These are phyloP conservation scores for Apophysomyces trapeziformis DNA, from an alignment of 371 early-diverging fungal genomes.

Conservation along the genomic window DNA sequence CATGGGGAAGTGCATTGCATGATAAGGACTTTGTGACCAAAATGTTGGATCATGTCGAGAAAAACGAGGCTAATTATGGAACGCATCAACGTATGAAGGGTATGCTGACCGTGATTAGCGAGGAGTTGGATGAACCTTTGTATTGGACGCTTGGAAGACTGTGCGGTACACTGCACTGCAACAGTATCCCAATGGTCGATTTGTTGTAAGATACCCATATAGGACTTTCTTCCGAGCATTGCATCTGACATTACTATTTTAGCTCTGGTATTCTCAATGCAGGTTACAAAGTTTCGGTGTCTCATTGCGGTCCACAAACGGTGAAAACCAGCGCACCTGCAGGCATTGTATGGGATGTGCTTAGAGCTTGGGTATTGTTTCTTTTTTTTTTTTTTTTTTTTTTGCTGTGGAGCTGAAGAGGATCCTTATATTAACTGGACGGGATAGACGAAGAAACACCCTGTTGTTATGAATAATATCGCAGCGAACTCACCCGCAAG, in stretches of 20 bases:
- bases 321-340: conserved; percentile 98
- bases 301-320: conserved; percentile 86
- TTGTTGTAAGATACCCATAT: conserved; percentile 32
- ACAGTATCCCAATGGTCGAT: conserved; percentile 48
- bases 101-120: conserved; percentile 91
- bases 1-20: conserved; percentile 90
- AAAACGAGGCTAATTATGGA: conserved; percentile 61
- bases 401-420: background rate
- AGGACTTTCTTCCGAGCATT: background rate
- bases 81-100: conserved; percentile 92
- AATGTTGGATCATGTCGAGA: conserved; percentile 76
- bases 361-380: conserved; percentile 71
- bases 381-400: no score
- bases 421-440: background rate
- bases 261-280: conserved; percentile 93
- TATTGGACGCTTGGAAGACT: conserved; percentile 79
- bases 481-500: conserved; percentile 71
- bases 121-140: conserved; percentile 83
- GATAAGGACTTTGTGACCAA: conserved; percentile 74
- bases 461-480: conserved; percentile 71
- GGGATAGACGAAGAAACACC: conserved; percentile 60
- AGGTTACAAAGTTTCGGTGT: conserved; percentile 90
- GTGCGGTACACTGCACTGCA: conserved; percentile 71
- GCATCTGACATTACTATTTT: conserved; percentile 3
- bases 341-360: conserved; percentile 90